These are phyloP conservation scores for Cutaneotrichosporon sp. DNA, from an alignment of 1,284 basidiomycete species.

Conservation along the genomic window DNA sequence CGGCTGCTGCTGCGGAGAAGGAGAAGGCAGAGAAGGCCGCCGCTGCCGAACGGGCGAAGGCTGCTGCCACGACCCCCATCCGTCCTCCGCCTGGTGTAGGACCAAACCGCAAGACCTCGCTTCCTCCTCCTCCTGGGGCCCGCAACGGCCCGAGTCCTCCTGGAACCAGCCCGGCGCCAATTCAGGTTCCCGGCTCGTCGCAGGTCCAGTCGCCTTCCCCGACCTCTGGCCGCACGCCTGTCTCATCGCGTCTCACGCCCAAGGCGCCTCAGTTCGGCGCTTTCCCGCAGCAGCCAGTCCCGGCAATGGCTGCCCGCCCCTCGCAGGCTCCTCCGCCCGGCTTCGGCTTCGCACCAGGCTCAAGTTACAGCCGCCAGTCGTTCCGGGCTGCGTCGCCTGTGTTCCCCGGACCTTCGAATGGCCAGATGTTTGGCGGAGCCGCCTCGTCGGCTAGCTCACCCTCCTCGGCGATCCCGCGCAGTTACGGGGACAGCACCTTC, in stretches of 20 bases:
- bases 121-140: slow-evolving; percentile 15
- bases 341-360: slow-evolving; percentile 24
- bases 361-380: slow-evolving; percentile 14
- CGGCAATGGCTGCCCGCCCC: slow-evolving; percentile 17
- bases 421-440: slow-evolving; percentile 19
- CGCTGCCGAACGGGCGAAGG: slow-evolving; percentile 16
- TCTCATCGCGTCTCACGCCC: slow-evolving; percentile 25
- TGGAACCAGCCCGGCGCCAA: background rate
- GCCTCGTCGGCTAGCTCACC: slow-evolving; percentile 28
- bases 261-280: slow-evolving; percentile 39
- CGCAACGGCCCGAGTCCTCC: slow-evolving; percentile 35
- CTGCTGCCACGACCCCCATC: slow-evolving; percentile 15
- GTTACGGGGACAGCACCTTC: slow-evolving; percentile 23
- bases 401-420: slow-evolving; percentile 33
- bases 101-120: slow-evolving; percentile 14
- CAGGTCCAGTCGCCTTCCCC: slow-evolving; percentile 79
- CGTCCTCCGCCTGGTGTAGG: slow-evolving; percentile 17
- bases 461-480: slow-evolving; percentile 28
- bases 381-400: slow-evolving; percentile 32
- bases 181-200: background rate
- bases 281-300: slow-evolving; percentile 19
- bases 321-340: slow-evolving; percentile 19
- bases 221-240: slow-evolving; percentile 30
- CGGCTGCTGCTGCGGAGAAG: slow-evolving; percentile 35
- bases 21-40: slow-evolving; percentile 30